phyloP scores from a whole-genome alignment of 1,139 yeast species.

The Waltiozyma sp. region DNA sequence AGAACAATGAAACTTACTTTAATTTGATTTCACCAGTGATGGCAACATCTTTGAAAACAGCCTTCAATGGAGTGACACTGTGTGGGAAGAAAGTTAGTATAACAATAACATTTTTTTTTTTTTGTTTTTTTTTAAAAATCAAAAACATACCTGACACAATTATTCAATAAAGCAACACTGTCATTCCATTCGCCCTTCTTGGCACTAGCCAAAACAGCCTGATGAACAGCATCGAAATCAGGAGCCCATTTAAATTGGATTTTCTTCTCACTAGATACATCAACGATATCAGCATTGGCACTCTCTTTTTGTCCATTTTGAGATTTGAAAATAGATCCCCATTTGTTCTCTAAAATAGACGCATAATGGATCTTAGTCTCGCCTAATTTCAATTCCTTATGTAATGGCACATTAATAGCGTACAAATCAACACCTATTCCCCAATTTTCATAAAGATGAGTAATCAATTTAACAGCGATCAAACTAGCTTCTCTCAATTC shows the following conservation, averaged over 20 bases:
- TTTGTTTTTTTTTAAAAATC: no score
- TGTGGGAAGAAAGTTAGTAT: slow-evolving; percentile 13
- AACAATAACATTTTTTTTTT: background rate
- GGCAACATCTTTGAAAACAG: slow-evolving; percentile 54
- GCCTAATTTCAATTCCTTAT: slow-evolving; percentile 34
- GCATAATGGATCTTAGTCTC: slow-evolving; percentile 58
- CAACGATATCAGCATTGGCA: slow-evolving; percentile 32
- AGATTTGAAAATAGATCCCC: slow-evolving; percentile 53
- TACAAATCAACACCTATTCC: slow-evolving; percentile 51
- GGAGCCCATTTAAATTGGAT: slow-evolving; percentile 73
- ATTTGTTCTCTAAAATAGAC: slow-evolving; percentile 66
- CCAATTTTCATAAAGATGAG: slow-evolving; percentile 52
- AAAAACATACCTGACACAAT: slow-evolving; percentile 38
- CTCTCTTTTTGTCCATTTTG: slow-evolving; percentile 4
- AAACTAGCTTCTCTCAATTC: slow-evolving; percentile 57
- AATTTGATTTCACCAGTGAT: slow-evolving; percentile 45
- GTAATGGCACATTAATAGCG: slow-evolving; percentile 75
- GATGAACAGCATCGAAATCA: slow-evolving; percentile 59
- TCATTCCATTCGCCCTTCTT: slow-evolving; percentile 31
- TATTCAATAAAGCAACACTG: slow-evolving; percentile 36
- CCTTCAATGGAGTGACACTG: slow-evolving; percentile 78
- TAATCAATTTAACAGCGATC: slow-evolving; percentile 51
- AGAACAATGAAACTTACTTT: slow-evolving; percentile 14
- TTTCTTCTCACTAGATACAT: slow-evolving; percentile 27
- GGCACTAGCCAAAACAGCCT: slow-evolving; percentile 41